Evolutionary conservation across 805 yeast genomes (phyloP).

Genomic region (Saturnispora dispora): DNA sequence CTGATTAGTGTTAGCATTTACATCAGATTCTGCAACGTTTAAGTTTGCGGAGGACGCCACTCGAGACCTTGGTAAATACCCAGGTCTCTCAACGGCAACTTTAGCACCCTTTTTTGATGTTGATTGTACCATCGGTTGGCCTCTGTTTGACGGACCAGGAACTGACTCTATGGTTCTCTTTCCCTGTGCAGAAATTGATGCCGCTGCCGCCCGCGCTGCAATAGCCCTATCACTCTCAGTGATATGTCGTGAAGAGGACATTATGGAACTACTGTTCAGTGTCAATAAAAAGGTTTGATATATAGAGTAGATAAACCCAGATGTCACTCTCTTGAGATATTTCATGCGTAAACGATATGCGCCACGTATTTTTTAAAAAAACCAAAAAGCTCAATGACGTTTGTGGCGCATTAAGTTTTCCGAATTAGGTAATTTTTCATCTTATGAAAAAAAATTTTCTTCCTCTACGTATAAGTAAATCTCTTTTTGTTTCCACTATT

Average conservation of each 20-base stretch:
- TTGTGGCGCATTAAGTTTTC: background rate
- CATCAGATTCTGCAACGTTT: background rate
- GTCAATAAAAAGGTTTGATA: background rate
- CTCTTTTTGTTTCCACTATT: background rate
- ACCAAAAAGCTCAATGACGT: background rate
- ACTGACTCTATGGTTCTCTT: background rate
- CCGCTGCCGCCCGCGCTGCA: slow-evolving; percentile 4
- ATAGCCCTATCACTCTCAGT: background rate
- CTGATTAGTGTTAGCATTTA: background rate
- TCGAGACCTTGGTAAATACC: background rate
- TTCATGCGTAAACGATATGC: background rate
- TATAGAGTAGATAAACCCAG: background rate
- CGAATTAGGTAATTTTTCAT: background rate
- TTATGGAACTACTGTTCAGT: background rate
- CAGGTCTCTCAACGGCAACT: background rate
- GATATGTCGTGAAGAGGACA: background rate
- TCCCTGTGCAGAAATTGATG: background rate
- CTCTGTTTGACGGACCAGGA: background rate
- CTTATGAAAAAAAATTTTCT: background rate
- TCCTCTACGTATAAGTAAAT: background rate
- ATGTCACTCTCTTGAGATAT: background rate
- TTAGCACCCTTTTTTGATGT: background rate
- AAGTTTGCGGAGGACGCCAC: background rate
- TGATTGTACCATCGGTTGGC: background rate
- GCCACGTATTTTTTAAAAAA: background rate